A percentile compares a stretch with the other conserved stretches of the same genome.
Evolutionary conservation across 176 grass and related monocot species (phyloP).

Genomic region (Raddia distichophylla): DNA sequence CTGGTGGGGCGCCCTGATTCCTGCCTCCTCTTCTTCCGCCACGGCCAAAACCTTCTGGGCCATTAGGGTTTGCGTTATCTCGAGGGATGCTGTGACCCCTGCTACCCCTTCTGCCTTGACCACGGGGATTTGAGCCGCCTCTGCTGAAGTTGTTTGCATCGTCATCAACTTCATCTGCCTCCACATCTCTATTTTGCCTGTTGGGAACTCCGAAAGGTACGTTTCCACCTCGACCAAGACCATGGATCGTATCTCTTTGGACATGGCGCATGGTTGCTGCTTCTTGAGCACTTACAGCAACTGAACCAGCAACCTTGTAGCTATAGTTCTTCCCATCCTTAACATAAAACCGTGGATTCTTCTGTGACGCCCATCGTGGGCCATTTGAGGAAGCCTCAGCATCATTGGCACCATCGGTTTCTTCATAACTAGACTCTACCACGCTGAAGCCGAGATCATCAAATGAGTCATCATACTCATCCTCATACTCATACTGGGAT

Average conservation of each 20-base stretch:
- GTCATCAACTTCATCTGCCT: conserved; percentile 39
- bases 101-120: conserved; percentile 52
- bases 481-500: conserved; percentile 82
- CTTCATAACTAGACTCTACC: conserved; percentile 84
- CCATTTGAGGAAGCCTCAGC: conserved; percentile 47
- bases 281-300: conserved; percentile 70
- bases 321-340: conserved; percentile 99
- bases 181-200: conserved; percentile 49
- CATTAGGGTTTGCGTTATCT: not conserved
- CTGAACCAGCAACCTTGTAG: conserved; percentile 88
- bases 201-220: conserved; percentile 61
- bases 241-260: conserved; percentile 81
- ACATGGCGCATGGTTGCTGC: conserved; percentile 40
- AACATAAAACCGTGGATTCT: conserved; percentile 87
- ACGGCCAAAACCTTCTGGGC: conserved; percentile 36
- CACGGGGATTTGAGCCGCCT: conserved; percentile 50
- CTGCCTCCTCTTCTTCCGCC: conserved; percentile 52
- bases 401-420: conserved; percentile 62
- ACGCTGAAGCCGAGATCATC: conserved; percentile 92
- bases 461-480: conserved; percentile 98
- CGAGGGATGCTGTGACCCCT: conserved; percentile 27
- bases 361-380: conserved; percentile 74
- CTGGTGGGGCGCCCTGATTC: conserved; percentile 16
- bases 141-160: conserved; percentile 40
- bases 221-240: conserved; percentile 94